Percentiles rank a stretch among this genome's conserved stretches.
Conservation (phyloP, 2,329 filamentous ascomycete genomes). For the Scorias spongiosa region DNA sequence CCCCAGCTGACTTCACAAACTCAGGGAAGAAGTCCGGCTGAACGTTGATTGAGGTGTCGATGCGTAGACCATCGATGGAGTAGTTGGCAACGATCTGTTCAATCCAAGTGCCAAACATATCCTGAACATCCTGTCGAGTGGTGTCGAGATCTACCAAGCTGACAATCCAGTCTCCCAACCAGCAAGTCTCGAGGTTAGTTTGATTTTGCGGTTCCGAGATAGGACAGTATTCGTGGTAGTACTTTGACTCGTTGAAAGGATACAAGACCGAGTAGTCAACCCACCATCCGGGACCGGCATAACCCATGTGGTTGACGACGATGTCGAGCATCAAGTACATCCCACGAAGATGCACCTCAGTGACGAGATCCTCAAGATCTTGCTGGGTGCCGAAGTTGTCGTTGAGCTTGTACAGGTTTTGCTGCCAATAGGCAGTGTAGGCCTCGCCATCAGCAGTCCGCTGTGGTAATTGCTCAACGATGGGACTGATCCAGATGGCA, state of each 20-base stretch:
- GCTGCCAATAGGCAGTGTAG: slow-evolving; percentile 39
- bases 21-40: slow-evolving; percentile 21
- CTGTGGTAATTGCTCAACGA: slow-evolving; percentile 27
- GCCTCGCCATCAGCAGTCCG: slow-evolving; percentile 27
- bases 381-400: slow-evolving; percentile 41
- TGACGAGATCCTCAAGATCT: slow-evolving; percentile 43
- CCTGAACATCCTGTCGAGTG: slow-evolving; percentile 25
- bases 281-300: slow-evolving; percentile 26
- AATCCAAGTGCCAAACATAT: slow-evolving; percentile 29
- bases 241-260: slow-evolving; percentile 40
- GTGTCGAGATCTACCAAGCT: slow-evolving; percentile 33
- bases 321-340: slow-evolving; percentile 49
- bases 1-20: slow-evolving; percentile 20
- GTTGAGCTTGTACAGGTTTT: slow-evolving; percentile 40
- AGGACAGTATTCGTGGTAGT: slow-evolving; percentile 46
- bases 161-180: slow-evolving; percentile 35
- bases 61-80: slow-evolving; percentile 24
- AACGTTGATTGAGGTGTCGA: slow-evolving; percentile 26
- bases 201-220: slow-evolving; percentile 37
- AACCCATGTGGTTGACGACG: slow-evolving; percentile 38
- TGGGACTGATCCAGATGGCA: slow-evolving; percentile 35
- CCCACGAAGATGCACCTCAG: slow-evolving; percentile 37
- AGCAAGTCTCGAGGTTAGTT: slow-evolving; percentile 29
- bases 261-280: slow-evolving; percentile 39
- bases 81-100: slow-evolving; percentile 27